phyloP scores from a whole-genome alignment of 2,329 filamentous ascomycete species.

The Curvularia verruculosa region DNA sequence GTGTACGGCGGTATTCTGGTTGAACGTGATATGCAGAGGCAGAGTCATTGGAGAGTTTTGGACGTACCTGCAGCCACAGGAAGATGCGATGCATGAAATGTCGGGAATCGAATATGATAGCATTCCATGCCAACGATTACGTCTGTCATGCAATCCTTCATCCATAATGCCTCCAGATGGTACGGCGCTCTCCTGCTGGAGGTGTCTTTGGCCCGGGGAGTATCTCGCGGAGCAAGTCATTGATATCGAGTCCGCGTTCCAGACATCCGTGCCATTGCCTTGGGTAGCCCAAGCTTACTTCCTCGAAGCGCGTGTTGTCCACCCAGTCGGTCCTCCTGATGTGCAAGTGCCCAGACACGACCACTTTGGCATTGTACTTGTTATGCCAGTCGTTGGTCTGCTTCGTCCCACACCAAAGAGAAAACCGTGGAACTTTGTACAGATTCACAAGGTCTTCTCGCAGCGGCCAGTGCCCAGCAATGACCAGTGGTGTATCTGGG shows the following conservation, averaged over 20 bases:
- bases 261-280: constrained; percentile 54
- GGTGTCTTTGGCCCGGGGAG: constrained; percentile 51
- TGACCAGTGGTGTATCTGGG: constrained; percentile 48
- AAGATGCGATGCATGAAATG: constrained; percentile 2
- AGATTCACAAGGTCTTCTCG: constrained; percentile 54
- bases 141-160: constrained; percentile 16
- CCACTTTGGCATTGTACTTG: constrained; percentile 54
- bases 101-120: constrained; percentile 7
- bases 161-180: constrained; percentile 39
- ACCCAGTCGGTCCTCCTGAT: constrained; percentile 56
- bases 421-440: constrained; percentile 52
- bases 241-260: constrained; percentile 52
- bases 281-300: constrained; percentile 56
- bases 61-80: constrained; percentile 13
- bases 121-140: not conserved
- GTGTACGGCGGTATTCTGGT: constrained; percentile 3
- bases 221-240: constrained; percentile 55
- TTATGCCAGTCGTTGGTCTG: constrained; percentile 56
- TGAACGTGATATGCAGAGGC: constrained; percentile 8
- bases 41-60: constrained; percentile 13
- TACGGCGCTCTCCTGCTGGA: constrained; percentile 24
- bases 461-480: constrained; percentile 57
- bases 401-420: constrained; percentile 56
- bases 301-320: constrained; percentile 55
- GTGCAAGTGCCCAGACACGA: constrained; percentile 56